A percentile compares a stretch with the other conserved stretches of the same genome.
phyloP scores from a whole-genome alignment of 371 early-diverging fungal genomes.

The Dichotomocladium elegans region DNA sequence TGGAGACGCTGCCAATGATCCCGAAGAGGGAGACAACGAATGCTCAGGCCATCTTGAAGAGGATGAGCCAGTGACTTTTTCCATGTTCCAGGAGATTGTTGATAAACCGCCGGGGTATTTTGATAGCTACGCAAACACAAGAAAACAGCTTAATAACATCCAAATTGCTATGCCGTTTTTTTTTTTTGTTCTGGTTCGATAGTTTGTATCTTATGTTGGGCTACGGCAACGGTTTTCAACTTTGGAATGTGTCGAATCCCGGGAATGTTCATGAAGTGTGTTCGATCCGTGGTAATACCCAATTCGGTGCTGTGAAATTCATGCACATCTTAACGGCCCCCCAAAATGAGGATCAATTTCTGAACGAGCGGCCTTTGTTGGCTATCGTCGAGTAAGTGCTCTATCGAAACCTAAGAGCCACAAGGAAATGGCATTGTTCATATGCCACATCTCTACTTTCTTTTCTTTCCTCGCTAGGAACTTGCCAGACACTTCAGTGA shows the following conservation, averaged over 20 bases:
- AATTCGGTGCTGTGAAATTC: slow-evolving; percentile 42
- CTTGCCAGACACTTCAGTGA: too few species aligned
- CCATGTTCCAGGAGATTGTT: slow-evolving; percentile 8
- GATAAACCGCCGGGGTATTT: too few species aligned
- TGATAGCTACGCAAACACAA: too few species aligned
- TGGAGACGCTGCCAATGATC: too few species aligned
- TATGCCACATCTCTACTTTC: too few species aligned
- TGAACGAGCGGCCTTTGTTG: slow-evolving; percentile 37
- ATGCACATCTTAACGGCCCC: slow-evolving; percentile 38
- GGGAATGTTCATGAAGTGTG: slow-evolving; percentile 71
- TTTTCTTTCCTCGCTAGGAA: too few species aligned
- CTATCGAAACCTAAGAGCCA: neutral
- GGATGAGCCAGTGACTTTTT: neutral
- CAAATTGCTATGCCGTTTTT: too few species aligned
- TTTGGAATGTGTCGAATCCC: slow-evolving; percentile 73
- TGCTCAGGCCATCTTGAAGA: slow-evolving; percentile 9
- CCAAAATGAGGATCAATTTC: slow-evolving; percentile 6
- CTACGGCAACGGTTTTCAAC: slow-evolving; percentile 77
- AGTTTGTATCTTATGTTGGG: slow-evolving; percentile 64
- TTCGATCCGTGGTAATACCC: slow-evolving; percentile 51
- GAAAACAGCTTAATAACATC: neutral
- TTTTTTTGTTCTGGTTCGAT: neutral
- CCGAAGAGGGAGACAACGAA: slow-evolving; percentile 3
- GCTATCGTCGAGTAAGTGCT: slow-evolving; percentile 50
- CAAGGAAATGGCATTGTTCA: too few species aligned